Evolutionary conservation across 345 rosid species (phyloP).

Genomic region (Camelina neglecta): DNA sequence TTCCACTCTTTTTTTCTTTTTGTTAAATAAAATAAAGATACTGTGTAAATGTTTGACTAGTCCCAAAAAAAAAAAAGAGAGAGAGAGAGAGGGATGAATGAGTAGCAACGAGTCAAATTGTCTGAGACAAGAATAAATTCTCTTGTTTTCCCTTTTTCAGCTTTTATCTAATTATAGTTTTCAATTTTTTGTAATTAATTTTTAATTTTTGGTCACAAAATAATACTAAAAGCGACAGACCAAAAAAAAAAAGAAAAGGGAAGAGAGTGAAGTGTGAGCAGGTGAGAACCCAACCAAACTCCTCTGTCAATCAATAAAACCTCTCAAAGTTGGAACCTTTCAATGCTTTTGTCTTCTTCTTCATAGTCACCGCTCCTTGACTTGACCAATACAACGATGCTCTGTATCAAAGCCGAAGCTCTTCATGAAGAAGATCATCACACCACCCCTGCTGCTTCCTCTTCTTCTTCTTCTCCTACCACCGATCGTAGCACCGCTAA

Average conservation of each 20-base stretch:
- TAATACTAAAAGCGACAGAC: constrained; percentile 29
- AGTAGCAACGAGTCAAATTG: constrained; percentile 34
- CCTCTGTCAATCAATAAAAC: neutral
- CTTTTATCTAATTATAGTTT: constrained; percentile 1
- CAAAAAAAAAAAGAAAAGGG: constrained; percentile 1
- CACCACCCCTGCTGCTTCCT: constrained; percentile 19
- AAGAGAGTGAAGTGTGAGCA: constrained; percentile 37
- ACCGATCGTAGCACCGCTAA: constrained; percentile 36
- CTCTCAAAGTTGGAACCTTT: constrained; percentile 15
- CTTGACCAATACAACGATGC: constrained; percentile 47
- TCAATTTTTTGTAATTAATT: neutral
- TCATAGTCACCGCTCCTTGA: constrained; percentile 14
- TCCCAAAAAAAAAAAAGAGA: no score
- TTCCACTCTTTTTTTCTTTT: no score
- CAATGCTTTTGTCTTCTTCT: constrained; percentile 14
- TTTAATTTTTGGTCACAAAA: neutral
- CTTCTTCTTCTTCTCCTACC: constrained; percentile 43
- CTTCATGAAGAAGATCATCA: constrained; percentile 52
- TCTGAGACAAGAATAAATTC: constrained; percentile 41
- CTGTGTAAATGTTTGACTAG: neutral
- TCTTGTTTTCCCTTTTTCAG: constrained; percentile 32
- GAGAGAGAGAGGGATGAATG: neutral
- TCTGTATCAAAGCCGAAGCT: constrained; percentile 63
- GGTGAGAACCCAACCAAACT: constrained; percentile 22
- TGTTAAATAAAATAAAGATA: neutral